Evolutionary conservation across 768 basidiomycete genomes (phyloP), one percentile per base, ranked within the genome.

Genomic region (Amanita rubescens): DNA sequence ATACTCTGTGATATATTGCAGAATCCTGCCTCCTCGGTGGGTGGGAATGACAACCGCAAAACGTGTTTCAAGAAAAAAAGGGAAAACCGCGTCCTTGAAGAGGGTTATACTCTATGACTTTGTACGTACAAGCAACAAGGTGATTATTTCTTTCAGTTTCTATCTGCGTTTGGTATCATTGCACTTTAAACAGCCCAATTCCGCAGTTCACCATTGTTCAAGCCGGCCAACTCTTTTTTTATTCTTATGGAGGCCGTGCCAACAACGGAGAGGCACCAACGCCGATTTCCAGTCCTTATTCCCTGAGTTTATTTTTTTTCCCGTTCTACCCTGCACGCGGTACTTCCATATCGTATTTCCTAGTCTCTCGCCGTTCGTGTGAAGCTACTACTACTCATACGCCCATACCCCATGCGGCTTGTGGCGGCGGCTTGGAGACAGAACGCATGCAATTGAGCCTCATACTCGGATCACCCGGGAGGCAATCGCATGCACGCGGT

Each of bases 121-220:
- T 51, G 51, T 51, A 51, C 51, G 51, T 51, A 51, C 51, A 51
- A 25, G 27, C 25, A 42, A 51, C 39, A 51, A 44, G 51, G 51
- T 51, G 51, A 15, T 43, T 43, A 39, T 50, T 41, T 41, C 49
- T 39, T n/a, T 17, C 27, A 19, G 37, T 50, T 39, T 50, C 37
- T 38, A 17, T 45, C 44, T 46, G 52, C 15, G 32, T 53, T 53
- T 53, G 52, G 52, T 53, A 53, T 45, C 22, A 53, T 53, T 53
- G 43, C 43, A 53, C 52, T 53, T 42, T 53, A 53, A 51, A 51
- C 30, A 43, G 11, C 39, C 30, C 51, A 33, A n/a, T 51, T 43
- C 47, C 20, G 47, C 15, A n/a, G 49, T 27, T 20, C 19, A 51
- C 19, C 30, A 39, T 11, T 43, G 42, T 17, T 32, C 37, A 19